These are phyloP conservation scores for Kodamaea jinghongensis DNA, from an alignment of 805 yeast species.

Conservation along the genomic window DNA sequence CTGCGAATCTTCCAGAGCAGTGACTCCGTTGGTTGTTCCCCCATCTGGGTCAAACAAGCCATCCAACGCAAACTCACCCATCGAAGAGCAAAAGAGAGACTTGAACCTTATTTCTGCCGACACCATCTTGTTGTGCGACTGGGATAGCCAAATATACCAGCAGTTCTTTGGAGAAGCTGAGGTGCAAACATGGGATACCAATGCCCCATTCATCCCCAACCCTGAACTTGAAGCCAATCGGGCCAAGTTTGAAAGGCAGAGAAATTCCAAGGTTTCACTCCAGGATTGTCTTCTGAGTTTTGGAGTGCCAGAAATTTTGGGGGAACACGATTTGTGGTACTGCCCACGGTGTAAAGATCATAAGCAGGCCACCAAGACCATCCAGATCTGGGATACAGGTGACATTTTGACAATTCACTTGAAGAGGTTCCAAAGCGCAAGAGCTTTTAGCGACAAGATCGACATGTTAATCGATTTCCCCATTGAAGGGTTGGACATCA, in stretches of 20 bases:
- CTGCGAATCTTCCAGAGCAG: constrained; percentile 1
- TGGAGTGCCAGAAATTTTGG: constrained; percentile 77
- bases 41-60: constrained; percentile 18
- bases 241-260: constrained; percentile 30
- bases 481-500: constrained; percentile 73
- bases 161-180: constrained; percentile 53
- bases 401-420: constrained; percentile 87
- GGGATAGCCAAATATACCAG: constrained; percentile 51
- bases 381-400: constrained; percentile 92
- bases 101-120: constrained; percentile 19
- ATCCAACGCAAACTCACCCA: constrained; percentile 20
- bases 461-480: constrained; percentile 86
- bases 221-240: constrained; percentile 52
- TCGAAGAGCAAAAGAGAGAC: constrained; percentile 14
- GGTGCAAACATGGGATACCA: constrained; percentile 52
- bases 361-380: constrained; percentile 84
- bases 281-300: constrained; percentile 74
- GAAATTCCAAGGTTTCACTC: constrained; percentile 48
- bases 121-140: constrained; percentile 55
- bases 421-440: constrained; percentile 82
- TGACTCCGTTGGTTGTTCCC: constrained; percentile 15
- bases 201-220: constrained; percentile 42
- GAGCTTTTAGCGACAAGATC: constrained; percentile 86
- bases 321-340: constrained; percentile 90
- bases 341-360: constrained; percentile 89